These are phyloP conservation scores for Talaromyces nanjingensis DNA, from an alignment of 495 filamentous ascomycete genomes.

Conservation along the genomic window DNA sequence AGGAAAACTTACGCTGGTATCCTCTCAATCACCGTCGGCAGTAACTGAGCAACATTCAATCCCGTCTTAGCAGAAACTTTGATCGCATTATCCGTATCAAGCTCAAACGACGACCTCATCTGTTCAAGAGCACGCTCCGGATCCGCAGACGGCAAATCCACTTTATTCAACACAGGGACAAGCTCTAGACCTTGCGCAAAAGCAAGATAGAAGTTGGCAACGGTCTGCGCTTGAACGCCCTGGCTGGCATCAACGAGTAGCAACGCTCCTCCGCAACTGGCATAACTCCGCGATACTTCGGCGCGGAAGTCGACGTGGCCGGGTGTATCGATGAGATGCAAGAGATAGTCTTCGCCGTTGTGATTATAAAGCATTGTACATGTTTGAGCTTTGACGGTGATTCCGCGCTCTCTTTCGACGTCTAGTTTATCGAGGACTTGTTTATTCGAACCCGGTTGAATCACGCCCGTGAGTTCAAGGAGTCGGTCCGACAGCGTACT, in stretches of 20 bases:
- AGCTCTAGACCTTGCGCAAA: conserved; percentile 84
- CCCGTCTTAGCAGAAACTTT: conserved; percentile 92
- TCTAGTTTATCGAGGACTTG: conserved; percentile 96
- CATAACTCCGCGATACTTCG: conserved; percentile 91
- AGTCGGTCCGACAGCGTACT: conserved; percentile 87
- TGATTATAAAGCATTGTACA: conserved; percentile 95
- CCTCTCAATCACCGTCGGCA: conserved; percentile 78
- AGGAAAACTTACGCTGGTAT: conserved; percentile 56
- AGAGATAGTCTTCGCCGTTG: conserved; percentile 77
- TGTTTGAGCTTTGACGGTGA: conserved; percentile 98
- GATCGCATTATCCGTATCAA: conserved; percentile 75
- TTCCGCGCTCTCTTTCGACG: conserved; percentile 90
- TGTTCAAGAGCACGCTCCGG: conserved; percentile 78
- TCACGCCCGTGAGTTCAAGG: conserved; percentile 92
- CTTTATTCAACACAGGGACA: conserved; percentile 92
- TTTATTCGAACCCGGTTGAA: conserved; percentile 79
- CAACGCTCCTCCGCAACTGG: conserved; percentile 87
- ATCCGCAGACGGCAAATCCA: conserved; percentile 85
- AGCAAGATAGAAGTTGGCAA: conserved; percentile 95
- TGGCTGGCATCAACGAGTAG: conserved; percentile 91
- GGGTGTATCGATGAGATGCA: conserved; percentile 94
- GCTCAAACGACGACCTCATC: conserved; percentile 76
- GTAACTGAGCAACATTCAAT: conserved; percentile 67
- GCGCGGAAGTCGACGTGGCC: conserved; percentile 97
- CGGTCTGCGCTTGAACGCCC: conserved; percentile 89